These are phyloP conservation scores for Globisporangium megalacanthum DNA, from an alignment of 352 stramenopile genomes.

Conservation along the genomic window DNA sequence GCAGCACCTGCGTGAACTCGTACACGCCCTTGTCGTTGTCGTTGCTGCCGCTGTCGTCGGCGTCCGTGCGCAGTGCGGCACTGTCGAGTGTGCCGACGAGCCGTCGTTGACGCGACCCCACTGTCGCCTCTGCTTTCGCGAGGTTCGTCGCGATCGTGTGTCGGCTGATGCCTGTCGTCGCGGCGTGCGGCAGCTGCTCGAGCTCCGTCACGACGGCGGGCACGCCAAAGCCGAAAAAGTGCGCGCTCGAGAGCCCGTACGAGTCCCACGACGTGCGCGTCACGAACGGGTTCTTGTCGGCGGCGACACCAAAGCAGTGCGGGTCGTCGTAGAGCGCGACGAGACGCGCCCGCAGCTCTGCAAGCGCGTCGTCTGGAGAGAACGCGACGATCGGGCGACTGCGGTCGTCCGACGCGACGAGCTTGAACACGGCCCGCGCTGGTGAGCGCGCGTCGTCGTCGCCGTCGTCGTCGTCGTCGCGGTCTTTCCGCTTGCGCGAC, in stretches of 20 bases:
- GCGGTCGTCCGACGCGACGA: conserved; percentile 66
- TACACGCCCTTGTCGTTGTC: conserved; percentile 48
- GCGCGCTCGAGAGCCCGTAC: conserved; percentile 63
- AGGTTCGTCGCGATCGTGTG: conserved; percentile 24
- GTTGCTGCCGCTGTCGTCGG: conserved; percentile 8
- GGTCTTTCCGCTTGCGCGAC: conserved; percentile 6
- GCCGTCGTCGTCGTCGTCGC: neutral
- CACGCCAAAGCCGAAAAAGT: conserved; percentile 83
- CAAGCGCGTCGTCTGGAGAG: conserved; percentile 60
- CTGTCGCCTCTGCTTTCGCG: conserved; percentile 7
- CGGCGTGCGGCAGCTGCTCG: conserved; percentile 64
- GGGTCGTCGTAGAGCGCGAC: conserved; percentile 71
- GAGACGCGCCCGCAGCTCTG: conserved; percentile 65
- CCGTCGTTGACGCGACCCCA: conserved; percentile 15
- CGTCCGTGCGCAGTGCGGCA: neutral
- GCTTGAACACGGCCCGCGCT: conserved; percentile 61
- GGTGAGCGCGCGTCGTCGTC: conserved; percentile 3
- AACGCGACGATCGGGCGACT: conserved; percentile 57
- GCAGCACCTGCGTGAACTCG: conserved; percentile 81
- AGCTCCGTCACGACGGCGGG: conserved; percentile 60
- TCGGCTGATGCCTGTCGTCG: conserved; percentile 60
- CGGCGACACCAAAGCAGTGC: conserved; percentile 24
- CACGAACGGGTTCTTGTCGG: conserved; percentile 62
- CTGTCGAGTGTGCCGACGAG: conserved; percentile 21
- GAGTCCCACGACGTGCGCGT: conserved; percentile 76